phyloP scores from a whole-genome alignment of 108 stramenopile species.

The Cyclotella cryptica region DNA sequence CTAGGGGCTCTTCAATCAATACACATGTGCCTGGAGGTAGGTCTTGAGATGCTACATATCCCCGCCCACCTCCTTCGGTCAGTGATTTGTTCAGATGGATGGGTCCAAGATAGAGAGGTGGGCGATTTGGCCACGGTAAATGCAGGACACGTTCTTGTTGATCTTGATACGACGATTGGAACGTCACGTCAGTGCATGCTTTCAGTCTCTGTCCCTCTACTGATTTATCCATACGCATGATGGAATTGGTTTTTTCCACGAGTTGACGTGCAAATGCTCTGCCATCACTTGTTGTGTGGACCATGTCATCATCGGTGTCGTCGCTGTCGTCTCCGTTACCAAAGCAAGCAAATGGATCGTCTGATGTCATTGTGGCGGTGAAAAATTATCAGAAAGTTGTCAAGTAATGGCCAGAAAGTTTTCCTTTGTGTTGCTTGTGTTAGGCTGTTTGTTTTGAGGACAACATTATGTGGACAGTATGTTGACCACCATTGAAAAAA shows the following conservation, averaged over 20 bases:
- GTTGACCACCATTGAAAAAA: too few relatives aligned
- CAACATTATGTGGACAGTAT: too few relatives aligned
- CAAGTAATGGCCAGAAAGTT: too few relatives aligned
- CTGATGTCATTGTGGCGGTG: background rate
- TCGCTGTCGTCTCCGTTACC: constrained; percentile 50
- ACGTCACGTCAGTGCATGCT: background rate
- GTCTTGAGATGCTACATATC: constrained; percentile 63
- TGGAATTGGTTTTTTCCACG: constrained; percentile 3
- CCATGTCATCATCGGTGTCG: constrained; percentile 23
- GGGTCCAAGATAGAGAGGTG: constrained; percentile 70
- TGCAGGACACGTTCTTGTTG: constrained; percentile 22
- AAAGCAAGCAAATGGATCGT: constrained; percentile 48
- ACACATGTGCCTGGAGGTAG: constrained; percentile 77
- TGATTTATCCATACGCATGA: background rate
- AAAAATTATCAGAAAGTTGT: background rate
- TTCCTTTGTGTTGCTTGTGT: too few relatives aligned
- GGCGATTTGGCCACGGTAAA: constrained; percentile 45
- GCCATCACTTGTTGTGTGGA: background rate
- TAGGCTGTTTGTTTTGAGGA: too few relatives aligned
- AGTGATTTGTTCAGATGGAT: constrained; percentile 46
- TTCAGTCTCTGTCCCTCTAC: background rate
- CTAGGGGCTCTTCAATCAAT: constrained; percentile 69
- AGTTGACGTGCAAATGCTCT: constrained; percentile 6
- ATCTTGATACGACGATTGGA: constrained; percentile 34
- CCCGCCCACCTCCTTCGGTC: constrained; percentile 71